phyloP scores from a whole-genome alignment of 208 protist genomes.

The Crithidia bombi region DNA sequence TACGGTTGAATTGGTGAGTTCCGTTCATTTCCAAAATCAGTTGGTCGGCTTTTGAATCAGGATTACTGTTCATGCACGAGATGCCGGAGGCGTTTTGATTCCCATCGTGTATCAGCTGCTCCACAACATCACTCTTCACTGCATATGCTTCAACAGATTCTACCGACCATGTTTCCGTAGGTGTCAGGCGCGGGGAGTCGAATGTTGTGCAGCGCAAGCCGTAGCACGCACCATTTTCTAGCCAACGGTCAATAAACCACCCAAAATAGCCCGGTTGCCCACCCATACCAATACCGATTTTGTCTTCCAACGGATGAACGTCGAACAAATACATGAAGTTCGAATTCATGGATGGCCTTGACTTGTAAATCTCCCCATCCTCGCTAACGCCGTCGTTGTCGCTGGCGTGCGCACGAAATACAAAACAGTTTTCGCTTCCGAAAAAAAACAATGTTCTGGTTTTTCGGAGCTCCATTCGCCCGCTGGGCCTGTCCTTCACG shows the following conservation, averaged over 20 bases:
- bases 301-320: slow-evolving; percentile 49
- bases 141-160: slow-evolving; percentile 70
- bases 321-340: slow-evolving; percentile 89
- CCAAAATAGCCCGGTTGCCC: slow-evolving; percentile 66
- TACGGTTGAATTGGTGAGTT: slow-evolving; percentile 46
- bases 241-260: slow-evolving; percentile 76
- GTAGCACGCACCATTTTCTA: slow-evolving; percentile 57
- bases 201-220: slow-evolving; percentile 63
- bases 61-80: slow-evolving; percentile 33
- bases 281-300: slow-evolving; percentile 74
- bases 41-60: slow-evolving; percentile 44
- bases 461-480: slow-evolving; percentile 19
- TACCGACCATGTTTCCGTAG: slow-evolving; percentile 49
- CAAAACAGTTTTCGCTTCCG: slow-evolving; percentile 63
- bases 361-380: slow-evolving; percentile 34
- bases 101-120: slow-evolving; percentile 12
- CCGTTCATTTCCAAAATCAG: slow-evolving; percentile 64
- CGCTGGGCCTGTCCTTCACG: slow-evolving; percentile 44
- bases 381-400: slow-evolving; percentile 8
- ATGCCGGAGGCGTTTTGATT: background rate
- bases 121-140: slow-evolving; percentile 43
- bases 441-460: slow-evolving; percentile 71
- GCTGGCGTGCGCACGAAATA: slow-evolving; percentile 35
- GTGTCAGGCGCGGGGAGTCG: slow-evolving; percentile 46
- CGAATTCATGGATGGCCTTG: slow-evolving; percentile 46